These are phyloP conservation scores for Dendrobium chrysotoxum DNA, from an alignment of 106 monocot species.

Conservation along the genomic window DNA sequence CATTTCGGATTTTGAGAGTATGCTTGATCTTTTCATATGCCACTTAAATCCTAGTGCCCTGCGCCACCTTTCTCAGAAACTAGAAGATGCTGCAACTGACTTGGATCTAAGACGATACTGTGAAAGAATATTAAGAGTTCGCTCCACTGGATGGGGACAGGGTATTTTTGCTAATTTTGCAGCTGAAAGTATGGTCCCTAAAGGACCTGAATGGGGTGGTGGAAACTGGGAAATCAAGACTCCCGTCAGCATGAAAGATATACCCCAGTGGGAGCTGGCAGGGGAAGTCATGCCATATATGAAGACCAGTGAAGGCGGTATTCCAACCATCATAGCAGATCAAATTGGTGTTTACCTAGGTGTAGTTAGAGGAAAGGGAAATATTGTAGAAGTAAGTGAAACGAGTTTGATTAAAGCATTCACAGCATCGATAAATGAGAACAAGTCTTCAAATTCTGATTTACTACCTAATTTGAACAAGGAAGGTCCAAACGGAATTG, in stretches of 20 bases:
- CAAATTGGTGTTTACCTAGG: constrained; percentile 95
- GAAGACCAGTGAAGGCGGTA: constrained; percentile 77
- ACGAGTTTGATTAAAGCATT: constrained; percentile 74
- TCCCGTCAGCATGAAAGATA: constrained; percentile 60
- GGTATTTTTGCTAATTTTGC: constrained; percentile 97
- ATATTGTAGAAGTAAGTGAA: constrained; percentile 85
- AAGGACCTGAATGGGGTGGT: constrained; percentile 97
- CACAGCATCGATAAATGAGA: constrained; percentile 42
- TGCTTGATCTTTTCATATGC: constrained; percentile 97
- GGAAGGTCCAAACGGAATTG: constrained; percentile 9
- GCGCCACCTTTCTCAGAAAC: constrained; percentile 80
- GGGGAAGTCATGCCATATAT: constrained; percentile 97
- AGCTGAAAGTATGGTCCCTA: constrained; percentile 97
- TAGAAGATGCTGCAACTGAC: constrained; percentile 69
- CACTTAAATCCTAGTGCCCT: constrained; percentile 95
- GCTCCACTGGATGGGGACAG: constrained; percentile 94
- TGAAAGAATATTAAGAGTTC: constrained; percentile 83
- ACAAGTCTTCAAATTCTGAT: constrained; percentile 21
- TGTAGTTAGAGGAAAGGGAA: constrained; percentile 72
- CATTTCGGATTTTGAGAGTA: constrained; percentile 86
- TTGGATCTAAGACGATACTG: constrained; percentile 82
- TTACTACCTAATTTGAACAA: constrained; percentile 20
- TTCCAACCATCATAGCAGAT: constrained; percentile 73
- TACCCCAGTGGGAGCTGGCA: constrained; percentile 96
- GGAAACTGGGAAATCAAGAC: constrained; percentile 99